Evolutionary conservation across 768 basidiomycete genomes (phyloP), one percentile per base, ranked within the genome.

Genomic region (Cystofilobasidium bisporidii): DNA sequence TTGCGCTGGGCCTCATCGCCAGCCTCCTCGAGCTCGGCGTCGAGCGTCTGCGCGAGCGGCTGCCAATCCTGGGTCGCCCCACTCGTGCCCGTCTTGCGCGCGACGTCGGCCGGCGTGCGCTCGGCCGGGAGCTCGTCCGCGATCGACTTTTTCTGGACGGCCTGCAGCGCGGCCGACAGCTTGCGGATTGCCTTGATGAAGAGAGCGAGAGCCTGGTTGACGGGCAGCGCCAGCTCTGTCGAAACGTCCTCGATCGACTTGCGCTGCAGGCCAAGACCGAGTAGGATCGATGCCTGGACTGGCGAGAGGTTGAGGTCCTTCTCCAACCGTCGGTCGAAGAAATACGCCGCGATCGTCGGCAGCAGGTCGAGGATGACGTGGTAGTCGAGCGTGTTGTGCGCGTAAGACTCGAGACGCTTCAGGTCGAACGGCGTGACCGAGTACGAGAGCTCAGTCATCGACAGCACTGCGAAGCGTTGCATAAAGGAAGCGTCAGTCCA

Each of bases 361-460:
- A 99, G 81, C 30, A 98, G 81, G 76, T 99, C 96, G 47, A 98
- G 81, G 65, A 98, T 84, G 72, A 94, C 91, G 75, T 98, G 96
- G 73, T 94, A 97, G 77, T 98, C 96, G 48, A 98, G 82, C 84
- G 88, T 86, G 72, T 76, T 78, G 76, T 96, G 92, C 0, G 91
- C 88, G 71, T 99, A 99, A 8, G 94, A 89, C 72, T 93, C 88
- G 18, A 99, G 82, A 1, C 96, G 87, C 76, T 98, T 97, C 72
- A 98, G 82, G 77, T 98, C 96, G 76, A 94, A 98, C 0, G 96
- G 91, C 0, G 90, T 86, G 65, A 93, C 75, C 10, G 88, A 75
- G 57, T 86, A 79, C 0, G 83, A 79, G 20, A 87, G 79, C 67
- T 88, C 87, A 1, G 78, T 75, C 22, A 81, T 70, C 8, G 76